Percentiles rank a stretch among this genome's conserved stretches.
phyloP scores from a whole-genome alignment of 2,329 filamentous ascomycete species.

The Fusarium coicis region DNA sequence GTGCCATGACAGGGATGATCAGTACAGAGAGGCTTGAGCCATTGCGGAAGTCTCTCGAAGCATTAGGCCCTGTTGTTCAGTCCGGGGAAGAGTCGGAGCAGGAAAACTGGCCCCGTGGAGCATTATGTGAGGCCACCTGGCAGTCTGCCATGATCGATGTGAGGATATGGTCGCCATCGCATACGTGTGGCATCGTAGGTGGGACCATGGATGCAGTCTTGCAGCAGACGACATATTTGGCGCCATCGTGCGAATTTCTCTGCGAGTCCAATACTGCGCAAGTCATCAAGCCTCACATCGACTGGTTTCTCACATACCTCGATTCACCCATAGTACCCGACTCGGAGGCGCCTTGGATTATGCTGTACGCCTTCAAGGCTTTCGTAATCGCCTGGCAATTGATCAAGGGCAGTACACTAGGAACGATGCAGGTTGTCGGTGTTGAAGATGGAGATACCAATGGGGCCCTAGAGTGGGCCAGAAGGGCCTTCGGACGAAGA shows the following conservation, averaged over 20 bases:
- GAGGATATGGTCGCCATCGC: slow-evolving; percentile 54
- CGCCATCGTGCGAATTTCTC: too few species aligned
- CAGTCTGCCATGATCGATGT: slow-evolving; percentile 56
- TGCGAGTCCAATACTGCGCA: neutral
- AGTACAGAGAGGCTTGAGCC: too few species aligned
- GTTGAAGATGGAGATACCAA: slow-evolving; percentile 5
- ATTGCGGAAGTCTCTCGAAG: slow-evolving; percentile 45
- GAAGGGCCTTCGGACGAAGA: neutral
- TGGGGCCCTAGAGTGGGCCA: slow-evolving; percentile 7
- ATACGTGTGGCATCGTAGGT: slow-evolving; percentile 53
- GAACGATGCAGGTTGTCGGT: slow-evolving; percentile 42
- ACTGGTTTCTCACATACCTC: slow-evolving; percentile 54
- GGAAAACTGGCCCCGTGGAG: neutral
- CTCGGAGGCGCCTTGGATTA: slow-evolving; percentile 53
- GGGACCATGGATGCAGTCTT: slow-evolving; percentile 51
- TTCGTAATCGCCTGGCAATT: slow-evolving; percentile 56
- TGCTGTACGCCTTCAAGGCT: slow-evolving; percentile 53
- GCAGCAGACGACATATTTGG: neutral
- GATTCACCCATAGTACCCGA: slow-evolving; percentile 39
- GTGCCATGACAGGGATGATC: too few species aligned
- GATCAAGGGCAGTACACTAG: slow-evolving; percentile 43
- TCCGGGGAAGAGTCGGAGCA: neutral
- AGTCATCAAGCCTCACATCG: slow-evolving; percentile 50
- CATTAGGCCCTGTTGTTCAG: slow-evolving; percentile 39
- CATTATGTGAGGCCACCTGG: slow-evolving; percentile 52